Evolutionary conservation across 176 grass and related monocot genomes (phyloP).

Genomic region (Tillandsia fasciculata): DNA sequence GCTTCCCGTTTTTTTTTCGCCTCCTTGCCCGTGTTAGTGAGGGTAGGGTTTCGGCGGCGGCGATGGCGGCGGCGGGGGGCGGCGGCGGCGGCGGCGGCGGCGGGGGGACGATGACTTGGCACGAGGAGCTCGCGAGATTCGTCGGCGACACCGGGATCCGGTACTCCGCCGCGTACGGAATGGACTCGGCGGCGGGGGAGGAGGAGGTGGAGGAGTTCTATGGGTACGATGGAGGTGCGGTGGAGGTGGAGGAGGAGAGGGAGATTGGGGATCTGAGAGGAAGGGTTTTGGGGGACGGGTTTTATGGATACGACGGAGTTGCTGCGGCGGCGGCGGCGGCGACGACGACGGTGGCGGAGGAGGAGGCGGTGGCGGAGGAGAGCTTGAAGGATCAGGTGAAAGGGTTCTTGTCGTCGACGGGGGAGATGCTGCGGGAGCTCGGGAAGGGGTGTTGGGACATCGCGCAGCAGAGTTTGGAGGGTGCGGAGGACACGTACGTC

Average conservation of each 20-base stretch:
- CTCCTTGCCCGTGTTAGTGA: not conserved
- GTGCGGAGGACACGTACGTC: constrained; percentile 64
- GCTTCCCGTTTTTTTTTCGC: not conserved
- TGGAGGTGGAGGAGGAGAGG: not conserved
- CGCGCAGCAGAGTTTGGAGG: constrained; percentile 52
- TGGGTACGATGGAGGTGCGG: too few relatives aligned
- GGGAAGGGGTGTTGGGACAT: constrained; percentile 77
- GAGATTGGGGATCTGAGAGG: not conserved
- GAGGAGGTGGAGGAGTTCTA: not conserved
- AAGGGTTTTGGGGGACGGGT: constrained; percentile 11
- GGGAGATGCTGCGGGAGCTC: constrained; percentile 78
- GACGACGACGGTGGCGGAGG: constrained; percentile 4
- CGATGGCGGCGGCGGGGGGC: constrained; percentile 4
- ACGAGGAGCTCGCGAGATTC: constrained; percentile 57
- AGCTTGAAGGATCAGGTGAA: constrained; percentile 64
- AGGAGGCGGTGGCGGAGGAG: constrained; percentile 36
- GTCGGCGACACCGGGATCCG: constrained; percentile 34
- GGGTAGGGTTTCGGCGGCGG: not conserved
- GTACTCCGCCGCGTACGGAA: constrained; percentile 14
- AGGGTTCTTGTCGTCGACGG: constrained; percentile 70
- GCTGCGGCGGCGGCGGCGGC: not conserved
- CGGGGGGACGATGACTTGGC: constrained; percentile 70
- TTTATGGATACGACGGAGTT: constrained; percentile 17
- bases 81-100: constrained; percentile 40
- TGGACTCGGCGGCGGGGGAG: not conserved